Evolutionary conservation across 148 eudicot species (phyloP).

Genomic region (Arbutus unedo): DNA sequence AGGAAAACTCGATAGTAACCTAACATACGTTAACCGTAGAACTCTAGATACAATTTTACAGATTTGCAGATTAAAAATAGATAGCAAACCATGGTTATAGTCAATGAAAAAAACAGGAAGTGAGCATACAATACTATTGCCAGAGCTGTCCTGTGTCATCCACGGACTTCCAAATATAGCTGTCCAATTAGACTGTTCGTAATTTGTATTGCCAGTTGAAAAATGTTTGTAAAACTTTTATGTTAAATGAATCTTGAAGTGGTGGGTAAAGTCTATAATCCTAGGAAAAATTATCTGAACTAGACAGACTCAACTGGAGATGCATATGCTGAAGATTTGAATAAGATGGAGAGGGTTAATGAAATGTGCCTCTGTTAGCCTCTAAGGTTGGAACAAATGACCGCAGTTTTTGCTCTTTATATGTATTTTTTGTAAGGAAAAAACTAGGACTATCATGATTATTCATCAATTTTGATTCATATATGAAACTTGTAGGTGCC

Average conservation of each 20-base stretch:
- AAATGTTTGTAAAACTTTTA: neutral
- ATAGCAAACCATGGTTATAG: neutral
- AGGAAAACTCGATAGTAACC: neutral
- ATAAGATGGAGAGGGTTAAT: neutral
- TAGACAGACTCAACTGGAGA: neutral
- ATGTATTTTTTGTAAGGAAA: neutral
- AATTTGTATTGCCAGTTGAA: no score
- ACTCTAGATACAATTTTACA: neutral
- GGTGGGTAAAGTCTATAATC: neutral
- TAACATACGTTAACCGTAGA: neutral
- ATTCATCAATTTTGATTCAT: neutral
- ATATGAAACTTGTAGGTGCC: neutral
- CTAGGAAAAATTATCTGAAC: neutral
- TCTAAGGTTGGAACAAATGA: neutral
- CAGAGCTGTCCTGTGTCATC: neutral
- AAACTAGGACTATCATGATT: neutral
- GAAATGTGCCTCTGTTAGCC: neutral
- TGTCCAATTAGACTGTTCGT: neutral
- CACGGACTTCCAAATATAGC: neutral
- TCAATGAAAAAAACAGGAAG: neutral
- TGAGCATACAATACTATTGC: neutral
- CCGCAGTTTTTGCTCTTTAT: neutral
- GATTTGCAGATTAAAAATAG: neutral
- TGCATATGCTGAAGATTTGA: neutral
- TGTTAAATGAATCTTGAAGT: neutral